Base-by-base conservation (phyloP, 306 rosid genomes). In the Inga laurina region DNA sequence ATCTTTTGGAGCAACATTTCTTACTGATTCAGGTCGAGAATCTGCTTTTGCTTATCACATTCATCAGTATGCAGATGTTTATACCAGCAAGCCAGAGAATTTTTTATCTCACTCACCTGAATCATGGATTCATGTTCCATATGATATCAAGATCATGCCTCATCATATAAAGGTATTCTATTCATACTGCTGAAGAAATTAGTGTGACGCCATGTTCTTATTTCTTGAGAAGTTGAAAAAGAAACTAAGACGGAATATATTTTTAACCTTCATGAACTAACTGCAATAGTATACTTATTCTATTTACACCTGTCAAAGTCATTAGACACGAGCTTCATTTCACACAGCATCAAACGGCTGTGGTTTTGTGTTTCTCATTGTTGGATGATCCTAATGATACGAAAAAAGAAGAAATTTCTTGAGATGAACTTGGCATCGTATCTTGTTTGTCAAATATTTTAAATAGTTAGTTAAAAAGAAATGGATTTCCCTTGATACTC, bases 21-120 rank as follows among this genome's bases (percentile, higher is more conserved):
- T 91, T 45, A 89, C 96, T 13, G 93, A 91, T 83, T 92, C 93
- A n/a, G 99, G 98, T 64, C 98, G 92, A 85, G 99, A 93, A 90
- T 93, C 99, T 73, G 96, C 98, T 74, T 96, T 96, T 87, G 97
- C 99, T 14, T 92, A 93, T 83, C 92, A 92, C 84, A 93, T 96
- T 75, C 99, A 96, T 84, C 98, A 92, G 84, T 95, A 95, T 90
- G 99, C 99, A 44, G 99, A 95, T 87, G 97, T 95, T 41, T 95
- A 95, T 86, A 95, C 99, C 84, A 95, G 99, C 79, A 95, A 93
- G 86, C 97, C 99, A 22, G 99, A 95, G 89, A 95, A 95, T 83
- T 95, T 95, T 85, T 88, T 92, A 78, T 84, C 77, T 79, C 88
- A 93, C 87, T 92, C 96, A 83, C 90, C 93, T 78, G 98, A 95